phyloP scores from a whole-genome alignment of 1,284 basidiomycete genomes.

The Ustanciosporium gigantosporum region DNA sequence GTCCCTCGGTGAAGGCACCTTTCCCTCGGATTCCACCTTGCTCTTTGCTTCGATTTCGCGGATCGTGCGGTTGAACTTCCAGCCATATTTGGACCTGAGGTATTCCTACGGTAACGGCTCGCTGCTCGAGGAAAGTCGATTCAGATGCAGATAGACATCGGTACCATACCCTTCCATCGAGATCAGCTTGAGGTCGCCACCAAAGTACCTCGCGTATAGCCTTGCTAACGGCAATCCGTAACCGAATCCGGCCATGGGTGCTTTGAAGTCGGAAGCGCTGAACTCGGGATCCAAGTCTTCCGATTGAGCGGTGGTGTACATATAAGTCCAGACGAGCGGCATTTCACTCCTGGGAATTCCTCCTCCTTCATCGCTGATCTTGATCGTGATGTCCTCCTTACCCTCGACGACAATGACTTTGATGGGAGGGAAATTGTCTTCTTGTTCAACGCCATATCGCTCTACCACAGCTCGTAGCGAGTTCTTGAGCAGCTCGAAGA shows the following conservation, averaged over 20 bases:
- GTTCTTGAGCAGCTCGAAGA: conserved; percentile 98
- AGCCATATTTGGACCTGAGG: conserved; percentile 44
- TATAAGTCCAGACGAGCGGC: conserved; percentile 96
- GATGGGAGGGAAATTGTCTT: conserved; percentile 85
- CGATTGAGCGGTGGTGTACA: conserved; percentile 93
- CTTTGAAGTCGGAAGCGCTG: conserved; percentile 89
- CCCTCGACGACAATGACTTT: conserved; percentile 91
- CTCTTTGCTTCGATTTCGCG: conserved; percentile 29
- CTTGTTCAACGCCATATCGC: conserved; percentile 80
- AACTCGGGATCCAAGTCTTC: conserved; percentile 82
- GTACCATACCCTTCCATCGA: conserved; percentile 82
- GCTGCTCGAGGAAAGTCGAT: conserved; percentile 67
- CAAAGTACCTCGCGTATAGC: conserved; percentile 86
- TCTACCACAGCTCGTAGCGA: conserved; percentile 96
- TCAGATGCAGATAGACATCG: conserved; percentile 81
- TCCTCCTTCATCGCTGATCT: conserved; percentile 94
- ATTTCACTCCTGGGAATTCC: conserved; percentile 90
- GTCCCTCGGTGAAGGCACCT: too few species aligned
- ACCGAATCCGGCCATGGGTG: conserved; percentile 89
- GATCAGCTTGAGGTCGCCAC: conserved; percentile 91
- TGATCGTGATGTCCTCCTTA: conserved; percentile 90
- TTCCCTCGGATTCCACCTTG: neutral
- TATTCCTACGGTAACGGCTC: conserved; percentile 62
- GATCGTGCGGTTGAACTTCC: conserved; percentile 39
- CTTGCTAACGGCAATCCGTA: conserved; percentile 89